Conservation (phyloP, 257 asterid genomes). For the Plantago major region DNA sequence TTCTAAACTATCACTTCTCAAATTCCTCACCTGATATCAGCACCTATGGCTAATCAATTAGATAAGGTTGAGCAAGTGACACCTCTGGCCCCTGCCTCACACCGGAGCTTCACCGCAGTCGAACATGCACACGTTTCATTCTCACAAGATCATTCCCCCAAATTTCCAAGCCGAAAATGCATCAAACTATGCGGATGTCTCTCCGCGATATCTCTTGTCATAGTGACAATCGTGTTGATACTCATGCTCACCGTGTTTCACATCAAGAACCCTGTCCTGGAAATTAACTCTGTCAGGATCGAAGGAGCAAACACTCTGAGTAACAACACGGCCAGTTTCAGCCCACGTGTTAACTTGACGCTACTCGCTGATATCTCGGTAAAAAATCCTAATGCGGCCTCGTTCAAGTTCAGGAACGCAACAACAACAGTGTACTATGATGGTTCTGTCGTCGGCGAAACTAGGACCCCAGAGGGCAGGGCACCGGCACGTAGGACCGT, state of each 20-base stretch:
- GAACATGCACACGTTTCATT: too few species aligned
- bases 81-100: too few species aligned
- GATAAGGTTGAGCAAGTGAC: too few species aligned
- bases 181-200: conserved; percentile 19
- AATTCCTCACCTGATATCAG: too few species aligned
- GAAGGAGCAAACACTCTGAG: conserved; percentile 23
- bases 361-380: conserved; percentile 26
- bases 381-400: conserved; percentile 40
- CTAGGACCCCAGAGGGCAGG: conserved; percentile 23
- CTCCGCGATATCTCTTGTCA: conserved; percentile 31
- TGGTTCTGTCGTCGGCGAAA: conserved; percentile 32
- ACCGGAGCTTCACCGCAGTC: too few species aligned
- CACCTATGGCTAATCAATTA: too few species aligned
- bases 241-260: conserved; percentile 42
- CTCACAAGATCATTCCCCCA: conserved; percentile 26
- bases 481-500: conserved; percentile 34
- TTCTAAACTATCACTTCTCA: too few species aligned
- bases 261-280: conserved; percentile 35
- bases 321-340: conserved; percentile 7
- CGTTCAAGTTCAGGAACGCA: conserved; percentile 30
- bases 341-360: conserved; percentile 30
- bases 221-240: conserved; percentile 18
- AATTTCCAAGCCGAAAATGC: conserved; percentile 37
- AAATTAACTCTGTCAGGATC: conserved; percentile 25
- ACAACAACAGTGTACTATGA: conserved; percentile 30